phyloP scores from a whole-genome alignment of 2,329 filamentous ascomycete genomes.

The Zopfia rhizophila region DNA sequence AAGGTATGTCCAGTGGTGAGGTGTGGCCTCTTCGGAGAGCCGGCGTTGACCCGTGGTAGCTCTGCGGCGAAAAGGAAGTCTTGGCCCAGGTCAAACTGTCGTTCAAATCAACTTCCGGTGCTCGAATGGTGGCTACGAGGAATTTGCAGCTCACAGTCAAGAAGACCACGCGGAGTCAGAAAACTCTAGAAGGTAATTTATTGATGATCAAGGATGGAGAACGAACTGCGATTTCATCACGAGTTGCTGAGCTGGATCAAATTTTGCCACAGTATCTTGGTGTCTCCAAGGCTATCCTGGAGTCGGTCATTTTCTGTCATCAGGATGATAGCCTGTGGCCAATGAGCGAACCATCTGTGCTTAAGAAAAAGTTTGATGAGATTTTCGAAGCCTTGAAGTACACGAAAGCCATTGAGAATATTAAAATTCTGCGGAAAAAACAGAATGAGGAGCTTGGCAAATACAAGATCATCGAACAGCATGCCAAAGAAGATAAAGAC shows the following conservation, averaged over 20 bases:
- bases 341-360: constrained; percentile 82
- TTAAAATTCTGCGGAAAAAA: constrained; percentile 86
- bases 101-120: constrained; percentile 81
- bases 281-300: constrained; percentile 88
- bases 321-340: constrained; percentile 99
- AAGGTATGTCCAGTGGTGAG: constrained; percentile 65
- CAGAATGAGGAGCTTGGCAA: constrained; percentile 79
- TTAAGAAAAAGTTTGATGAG: constrained; percentile 96
- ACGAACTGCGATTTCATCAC: constrained; percentile 79
- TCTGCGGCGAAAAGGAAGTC: constrained; percentile 87
- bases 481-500: constrained; percentile 86
- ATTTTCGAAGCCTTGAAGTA: constrained; percentile 98
- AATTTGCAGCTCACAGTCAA: constrained; percentile 88
- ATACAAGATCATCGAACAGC: constrained; percentile 77
- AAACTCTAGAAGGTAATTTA: constrained; percentile 85
- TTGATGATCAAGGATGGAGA: constrained; percentile 83
- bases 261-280: constrained; percentile 88
- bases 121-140: constrained; percentile 83
- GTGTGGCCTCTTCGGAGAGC: not conserved
- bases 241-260: constrained; percentile 81
- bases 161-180: constrained; percentile 78
- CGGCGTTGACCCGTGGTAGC: constrained; percentile 51
- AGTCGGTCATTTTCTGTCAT: constrained; percentile 97
- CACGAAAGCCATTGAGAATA: constrained; percentile 95
- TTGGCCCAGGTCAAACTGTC: constrained; percentile 90